Evolutionary conservation across 2,329 filamentous ascomycete genomes (phyloP).

Genomic region (Apiospora pterosperma): DNA sequence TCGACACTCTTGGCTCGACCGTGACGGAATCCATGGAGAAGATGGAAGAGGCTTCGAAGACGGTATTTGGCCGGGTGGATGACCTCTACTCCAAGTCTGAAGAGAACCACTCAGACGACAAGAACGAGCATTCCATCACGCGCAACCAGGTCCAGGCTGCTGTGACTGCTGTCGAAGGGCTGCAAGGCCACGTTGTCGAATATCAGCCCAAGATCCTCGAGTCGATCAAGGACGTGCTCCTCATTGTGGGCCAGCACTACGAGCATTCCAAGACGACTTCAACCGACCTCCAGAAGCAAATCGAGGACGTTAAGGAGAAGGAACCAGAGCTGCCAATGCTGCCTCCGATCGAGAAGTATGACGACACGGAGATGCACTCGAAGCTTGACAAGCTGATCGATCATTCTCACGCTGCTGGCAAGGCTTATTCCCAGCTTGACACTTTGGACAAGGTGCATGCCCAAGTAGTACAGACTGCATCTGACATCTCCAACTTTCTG

Average conservation of each 20-base stretch:
- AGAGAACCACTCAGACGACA: slow-evolving; percentile 69
- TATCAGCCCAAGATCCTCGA: slow-evolving; percentile 87
- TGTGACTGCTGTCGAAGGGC: slow-evolving; percentile 65
- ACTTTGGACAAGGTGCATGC: slow-evolving; percentile 86
- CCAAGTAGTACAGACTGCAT: slow-evolving; percentile 79
- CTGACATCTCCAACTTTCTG: slow-evolving; percentile 81
- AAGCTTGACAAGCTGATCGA: slow-evolving; percentile 53
- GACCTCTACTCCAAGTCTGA: slow-evolving; percentile 74
- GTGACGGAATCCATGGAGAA: slow-evolving; percentile 83
- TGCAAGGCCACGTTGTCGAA: slow-evolving; percentile 77
- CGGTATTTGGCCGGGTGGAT: slow-evolving; percentile 79
- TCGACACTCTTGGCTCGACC: slow-evolving; percentile 78
- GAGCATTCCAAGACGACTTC: slow-evolving; percentile 75
- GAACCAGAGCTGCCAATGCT: slow-evolving; percentile 53
- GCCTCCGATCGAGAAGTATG: slow-evolving; percentile 57
- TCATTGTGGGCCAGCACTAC: slow-evolving; percentile 80
- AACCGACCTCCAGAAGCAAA: slow-evolving; percentile 52
- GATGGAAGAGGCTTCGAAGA: slow-evolving; percentile 82
- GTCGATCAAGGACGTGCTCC: slow-evolving; percentile 79
- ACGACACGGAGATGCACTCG: slow-evolving; percentile 20
- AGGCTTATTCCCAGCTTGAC: slow-evolving; percentile 71
- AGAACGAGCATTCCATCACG: slow-evolving; percentile 77
- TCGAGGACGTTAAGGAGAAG: slow-evolving; percentile 48
- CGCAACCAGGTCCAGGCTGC: slow-evolving; percentile 77
- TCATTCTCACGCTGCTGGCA: slow-evolving; percentile 62